Percentiles rank a stretch among this genome's conserved stretches.
Conservation (phyloP, 257 asterid species). For the Solanum arcanum region DNA sequence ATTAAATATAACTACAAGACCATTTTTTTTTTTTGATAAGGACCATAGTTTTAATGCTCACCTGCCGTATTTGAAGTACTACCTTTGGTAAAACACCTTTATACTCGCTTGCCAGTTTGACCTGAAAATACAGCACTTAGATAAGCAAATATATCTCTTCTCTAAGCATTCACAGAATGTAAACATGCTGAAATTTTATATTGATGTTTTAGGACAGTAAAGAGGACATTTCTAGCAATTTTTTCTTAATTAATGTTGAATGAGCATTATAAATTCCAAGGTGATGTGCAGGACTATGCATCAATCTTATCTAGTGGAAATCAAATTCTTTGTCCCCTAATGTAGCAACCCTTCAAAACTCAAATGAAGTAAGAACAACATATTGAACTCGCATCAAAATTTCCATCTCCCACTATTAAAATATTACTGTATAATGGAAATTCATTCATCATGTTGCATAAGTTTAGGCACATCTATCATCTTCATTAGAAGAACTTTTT, state of each 20-base stretch:
- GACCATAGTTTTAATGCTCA: conserved; percentile 1
- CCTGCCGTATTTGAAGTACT: conserved; percentile 67
- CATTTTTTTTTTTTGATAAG: background rate
- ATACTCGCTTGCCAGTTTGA: conserved; percentile 57
- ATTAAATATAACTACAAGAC: background rate
- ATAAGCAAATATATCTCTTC: background rate
- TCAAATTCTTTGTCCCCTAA: background rate
- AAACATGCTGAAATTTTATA: background rate
- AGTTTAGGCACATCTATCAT: background rate
- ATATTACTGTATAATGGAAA: background rate
- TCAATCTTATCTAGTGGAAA: background rate
- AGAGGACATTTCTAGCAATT: background rate
- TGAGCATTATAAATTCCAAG: background rate
- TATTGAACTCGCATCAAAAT: background rate
- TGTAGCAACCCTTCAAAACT: background rate
- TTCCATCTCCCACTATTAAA: background rate
- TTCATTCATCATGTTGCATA: background rate
- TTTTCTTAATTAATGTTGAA: background rate
- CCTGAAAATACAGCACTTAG: conserved; percentile 30
- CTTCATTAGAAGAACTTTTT: background rate
- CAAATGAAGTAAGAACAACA: background rate
- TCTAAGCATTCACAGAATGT: background rate
- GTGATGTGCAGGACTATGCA: background rate
- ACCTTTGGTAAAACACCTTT: conserved; percentile 86
- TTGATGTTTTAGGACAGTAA: background rate